Conservation (phyloP, 495 filamentous ascomycete species). For the Delitschia confertaspora region DNA sequence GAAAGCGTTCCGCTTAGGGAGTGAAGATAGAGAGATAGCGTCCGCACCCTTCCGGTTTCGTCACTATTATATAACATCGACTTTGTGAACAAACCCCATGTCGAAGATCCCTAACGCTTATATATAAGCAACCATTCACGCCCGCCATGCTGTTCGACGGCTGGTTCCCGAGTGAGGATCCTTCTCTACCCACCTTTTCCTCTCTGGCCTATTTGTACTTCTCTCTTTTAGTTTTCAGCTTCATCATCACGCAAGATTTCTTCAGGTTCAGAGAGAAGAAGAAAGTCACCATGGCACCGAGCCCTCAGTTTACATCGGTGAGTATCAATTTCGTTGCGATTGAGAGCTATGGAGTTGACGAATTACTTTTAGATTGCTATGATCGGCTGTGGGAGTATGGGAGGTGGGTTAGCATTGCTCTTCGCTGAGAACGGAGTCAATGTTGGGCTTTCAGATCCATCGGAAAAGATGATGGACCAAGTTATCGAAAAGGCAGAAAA, state of each 20-base stretch:
- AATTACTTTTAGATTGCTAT: conserved; percentile 43
- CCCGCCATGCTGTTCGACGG: conserved; percentile 5
- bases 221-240: neutral
- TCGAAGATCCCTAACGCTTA: too few relatives aligned
- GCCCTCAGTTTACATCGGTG: neutral
- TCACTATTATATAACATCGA: too few relatives aligned
- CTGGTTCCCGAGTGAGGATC: conserved; percentile 3
- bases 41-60: too few relatives aligned
- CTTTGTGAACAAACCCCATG: too few relatives aligned
- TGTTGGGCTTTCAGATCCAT: conserved; percentile 55
- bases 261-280: too few relatives aligned
- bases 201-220: conserved; percentile 7
- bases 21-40: too few relatives aligned
- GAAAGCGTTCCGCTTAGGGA: too few relatives aligned
- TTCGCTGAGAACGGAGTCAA: conserved; percentile 53
- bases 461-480: conserved; percentile 41
- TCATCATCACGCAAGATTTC: conserved; percentile 3
- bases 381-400: conserved; percentile 60
- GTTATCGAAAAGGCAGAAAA: conserved; percentile 35
- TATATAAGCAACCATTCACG: too few relatives aligned
- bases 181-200: conserved; percentile 5
- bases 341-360: neutral
- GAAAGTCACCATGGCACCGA: neutral
- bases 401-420: conserved; percentile 54
- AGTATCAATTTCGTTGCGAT: neutral